phyloP scores from a whole-genome alignment of 805 yeast species.

The Saccharomycopsis synnaedendra region DNA sequence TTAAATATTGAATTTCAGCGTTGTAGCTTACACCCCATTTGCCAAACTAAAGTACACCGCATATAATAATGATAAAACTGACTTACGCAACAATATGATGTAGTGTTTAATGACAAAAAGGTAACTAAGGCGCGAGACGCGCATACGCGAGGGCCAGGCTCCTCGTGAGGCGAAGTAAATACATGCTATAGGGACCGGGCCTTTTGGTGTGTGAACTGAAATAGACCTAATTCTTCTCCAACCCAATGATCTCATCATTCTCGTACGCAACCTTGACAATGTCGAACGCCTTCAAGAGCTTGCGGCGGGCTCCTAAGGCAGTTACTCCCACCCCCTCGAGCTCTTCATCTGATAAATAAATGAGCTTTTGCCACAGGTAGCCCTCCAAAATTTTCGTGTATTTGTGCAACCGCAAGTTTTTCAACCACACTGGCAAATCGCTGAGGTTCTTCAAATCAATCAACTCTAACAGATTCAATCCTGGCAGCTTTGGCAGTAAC shows the following conservation, averaged over 20 bases:
- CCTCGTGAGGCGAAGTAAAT: too few relatives aligned
- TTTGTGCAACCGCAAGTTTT: slow-evolving; percentile 82
- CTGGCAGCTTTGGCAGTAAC: slow-evolving; percentile 27
- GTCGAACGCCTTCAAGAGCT: slow-evolving; percentile 83
- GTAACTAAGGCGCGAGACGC: too few relatives aligned
- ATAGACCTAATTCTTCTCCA: not conserved
- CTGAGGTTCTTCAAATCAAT: slow-evolving; percentile 43
- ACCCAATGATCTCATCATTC: slow-evolving; percentile 20
- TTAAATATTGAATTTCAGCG: too few relatives aligned
- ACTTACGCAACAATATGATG: too few relatives aligned
- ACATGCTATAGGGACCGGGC: too few relatives aligned
- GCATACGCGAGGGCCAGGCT: too few relatives aligned
- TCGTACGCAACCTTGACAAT: slow-evolving; percentile 55
- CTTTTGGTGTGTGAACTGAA: too few relatives aligned
- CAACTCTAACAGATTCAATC: slow-evolving; percentile 38
- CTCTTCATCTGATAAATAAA: slow-evolving; percentile 55
- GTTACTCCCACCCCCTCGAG: slow-evolving; percentile 75
- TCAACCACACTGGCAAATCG: slow-evolving; percentile 89
- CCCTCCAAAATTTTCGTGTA: slow-evolving; percentile 77
- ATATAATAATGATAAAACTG: too few relatives aligned
- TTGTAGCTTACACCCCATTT: too few relatives aligned
- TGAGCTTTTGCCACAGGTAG: slow-evolving; percentile 68
- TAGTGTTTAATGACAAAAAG: too few relatives aligned
- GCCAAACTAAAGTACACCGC: too few relatives aligned
- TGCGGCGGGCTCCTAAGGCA: slow-evolving; percentile 93